Base-by-base conservation (phyloP, 2,329 filamentous ascomycete species). In the Fusarium nisikadoi region DNA sequence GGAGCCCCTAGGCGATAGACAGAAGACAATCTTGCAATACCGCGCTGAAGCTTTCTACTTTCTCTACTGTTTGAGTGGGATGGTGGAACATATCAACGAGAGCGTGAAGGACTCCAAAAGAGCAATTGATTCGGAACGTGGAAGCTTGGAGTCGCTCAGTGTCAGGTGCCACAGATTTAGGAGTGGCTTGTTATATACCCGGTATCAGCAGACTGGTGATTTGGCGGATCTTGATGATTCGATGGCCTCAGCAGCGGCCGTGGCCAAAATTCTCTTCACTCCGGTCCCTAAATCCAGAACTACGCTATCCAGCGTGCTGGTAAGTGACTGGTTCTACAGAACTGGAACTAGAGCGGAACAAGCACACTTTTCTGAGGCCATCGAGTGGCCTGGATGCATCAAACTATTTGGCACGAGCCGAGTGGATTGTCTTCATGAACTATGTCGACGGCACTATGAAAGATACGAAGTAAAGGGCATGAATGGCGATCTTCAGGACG, bases 301-400 rank as follows among this genome's bases (percentile, higher is more conserved):
- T 3, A 58, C 43, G 1, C 55, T 58, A 0, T 58, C 33, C 6
- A 50, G 43, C 2, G 13, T 53, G 1, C 13, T 58, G 2, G 6
- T 16, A 25, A 53, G 55, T 14, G 33, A 58, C 2, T 58, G 55
- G 55, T 17, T 31, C 0, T n/a, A 1, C 3, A 39, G 29, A 19
- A 58, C 55, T 4, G 55, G 5, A 20, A 45, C 35, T 1, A 17
- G n/a, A 20, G 12, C n/a, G 5, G 14, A 8, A 1, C 33, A 50
- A 29, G 8, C 20, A 13, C 55, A 33, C 8, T 31, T 58, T 12
- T 7, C 45, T 2, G 55, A 53, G 6, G 55, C 55, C 7, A 29
- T 58, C 1, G 12, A 58, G 5, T 58, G 55, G 45, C 33, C 45
- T 29, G 55, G 33, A n/a, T 58, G 35, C 13, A 50, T 58, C 9